Conservation (phyloP, 108 stramenopile species). For the Cyclotella kingstonii region DNA sequence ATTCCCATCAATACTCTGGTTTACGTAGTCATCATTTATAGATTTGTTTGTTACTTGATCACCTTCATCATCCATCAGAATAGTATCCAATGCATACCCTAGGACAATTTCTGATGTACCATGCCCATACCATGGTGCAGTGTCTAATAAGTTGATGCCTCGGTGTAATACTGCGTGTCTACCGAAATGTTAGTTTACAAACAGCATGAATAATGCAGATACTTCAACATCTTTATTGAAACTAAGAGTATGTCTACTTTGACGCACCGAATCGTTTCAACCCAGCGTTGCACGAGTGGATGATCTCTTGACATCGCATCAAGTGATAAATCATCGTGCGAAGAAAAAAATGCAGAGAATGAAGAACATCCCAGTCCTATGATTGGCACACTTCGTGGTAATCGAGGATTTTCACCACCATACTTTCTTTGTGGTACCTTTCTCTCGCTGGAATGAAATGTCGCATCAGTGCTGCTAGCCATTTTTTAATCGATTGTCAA, state of each 20-base stretch:
- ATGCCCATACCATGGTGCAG: slow-evolving; percentile 92
- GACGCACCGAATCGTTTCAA: slow-evolving; percentile 64
- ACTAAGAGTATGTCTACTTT: not conserved
- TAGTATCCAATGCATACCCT: slow-evolving; percentile 69
- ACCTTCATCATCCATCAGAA: slow-evolving; percentile 13
- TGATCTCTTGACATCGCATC: slow-evolving; percentile 49
- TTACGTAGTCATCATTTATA: not conserved
- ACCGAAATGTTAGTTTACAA: not conserved
- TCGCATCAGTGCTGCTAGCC: too few relatives aligned
- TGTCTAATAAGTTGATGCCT: slow-evolving; percentile 80
- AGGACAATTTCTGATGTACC: slow-evolving; percentile 78
- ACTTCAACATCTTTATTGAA: not conserved
- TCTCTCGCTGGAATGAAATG: not conserved
- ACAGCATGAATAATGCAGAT: not conserved
- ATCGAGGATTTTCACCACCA: slow-evolving; percentile 7
- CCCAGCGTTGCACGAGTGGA: slow-evolving; percentile 73
- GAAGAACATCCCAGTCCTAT: slow-evolving; percentile 82
- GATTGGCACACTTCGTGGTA: slow-evolving; percentile 44
- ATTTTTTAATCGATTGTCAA: too few relatives aligned
- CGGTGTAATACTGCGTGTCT: slow-evolving; percentile 57
- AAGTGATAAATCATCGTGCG: slow-evolving; percentile 24
- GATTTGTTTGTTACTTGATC: slow-evolving; percentile 5
- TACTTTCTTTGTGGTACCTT: slow-evolving; percentile 31
- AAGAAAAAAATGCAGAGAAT: slow-evolving; percentile 78
- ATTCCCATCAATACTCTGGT: not conserved